A percentile compares a stretch with the other conserved stretches of the same genome.
These are phyloP conservation scores for Tylopilus rubrobrunneus DNA, from an alignment of 768 basidiomycete genomes.

Conservation along the genomic window DNA sequence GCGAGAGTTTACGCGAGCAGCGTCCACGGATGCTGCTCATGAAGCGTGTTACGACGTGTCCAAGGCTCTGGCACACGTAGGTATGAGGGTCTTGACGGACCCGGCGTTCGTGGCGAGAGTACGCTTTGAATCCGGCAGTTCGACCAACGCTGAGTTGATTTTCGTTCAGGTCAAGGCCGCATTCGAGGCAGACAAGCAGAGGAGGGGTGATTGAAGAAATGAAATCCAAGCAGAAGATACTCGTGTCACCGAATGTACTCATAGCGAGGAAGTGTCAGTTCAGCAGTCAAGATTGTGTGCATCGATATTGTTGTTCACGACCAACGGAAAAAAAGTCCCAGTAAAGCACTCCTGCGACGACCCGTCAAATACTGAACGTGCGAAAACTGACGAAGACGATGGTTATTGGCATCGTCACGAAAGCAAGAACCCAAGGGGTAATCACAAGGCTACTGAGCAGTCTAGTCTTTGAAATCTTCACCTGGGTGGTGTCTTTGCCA, in stretches of 20 bases:
- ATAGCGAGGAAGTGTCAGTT: too few relatives aligned
- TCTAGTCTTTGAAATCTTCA: too few relatives aligned
- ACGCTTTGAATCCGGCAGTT: conserved; percentile 6
- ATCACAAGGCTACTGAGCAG: neutral
- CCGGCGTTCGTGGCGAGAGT: conserved; percentile 58
- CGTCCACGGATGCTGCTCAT: conserved; percentile 57
- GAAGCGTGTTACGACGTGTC: conserved; percentile 59
- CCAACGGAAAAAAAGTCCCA: too few relatives aligned
- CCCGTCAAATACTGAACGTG: too few relatives aligned
- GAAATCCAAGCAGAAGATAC: too few relatives aligned
- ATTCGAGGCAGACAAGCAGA: conserved; percentile 41
- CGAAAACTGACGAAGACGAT: too few relatives aligned
- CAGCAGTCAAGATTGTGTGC: neutral
- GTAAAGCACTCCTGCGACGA: too few relatives aligned
- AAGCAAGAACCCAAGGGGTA: too few relatives aligned
- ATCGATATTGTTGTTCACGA: too few relatives aligned
- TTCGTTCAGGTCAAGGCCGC: conserved; percentile 40
- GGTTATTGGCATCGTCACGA: too few relatives aligned
- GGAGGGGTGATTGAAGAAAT: conserved; percentile 1
- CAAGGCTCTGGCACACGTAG: conserved; percentile 68
- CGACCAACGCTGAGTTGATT: neutral
- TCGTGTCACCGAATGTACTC: too few relatives aligned
- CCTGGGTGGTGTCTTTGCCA: neutral
- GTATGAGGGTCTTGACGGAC: conserved; percentile 63
- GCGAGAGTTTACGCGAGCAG: conserved; percentile 55